phyloP scores from a whole-genome alignment of 176 grass and related monocot species.

The Alopecurus myosuroides region DNA sequence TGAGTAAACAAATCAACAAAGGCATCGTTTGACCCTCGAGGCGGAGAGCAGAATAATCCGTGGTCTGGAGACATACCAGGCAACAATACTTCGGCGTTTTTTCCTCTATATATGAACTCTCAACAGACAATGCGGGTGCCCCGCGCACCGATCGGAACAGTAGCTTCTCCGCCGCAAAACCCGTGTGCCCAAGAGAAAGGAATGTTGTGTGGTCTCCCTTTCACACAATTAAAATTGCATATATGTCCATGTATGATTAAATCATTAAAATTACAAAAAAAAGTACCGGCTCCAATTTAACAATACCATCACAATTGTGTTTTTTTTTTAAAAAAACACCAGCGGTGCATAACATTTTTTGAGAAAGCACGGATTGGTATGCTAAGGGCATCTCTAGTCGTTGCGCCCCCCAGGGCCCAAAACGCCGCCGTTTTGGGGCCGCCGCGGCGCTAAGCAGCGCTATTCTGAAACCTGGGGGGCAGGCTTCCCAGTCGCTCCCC shows the following conservation, averaged over 20 bases:
- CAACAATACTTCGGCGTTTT: conserved; percentile 27
- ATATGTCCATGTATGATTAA: not conserved
- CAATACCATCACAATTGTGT: no score
- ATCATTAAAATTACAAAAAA: no score
- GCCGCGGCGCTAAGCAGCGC: no score
- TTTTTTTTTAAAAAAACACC: no score
- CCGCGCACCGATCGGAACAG: not conserved
- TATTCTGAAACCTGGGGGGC: no score
- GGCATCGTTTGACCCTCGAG: not conserved
- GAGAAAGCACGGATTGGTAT: no score
- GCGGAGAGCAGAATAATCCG: conserved; percentile 35
- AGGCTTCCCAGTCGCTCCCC: no score
- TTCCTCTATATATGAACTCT: conserved; percentile 11
- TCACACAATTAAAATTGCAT: not conserved
- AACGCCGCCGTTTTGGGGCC: no score
- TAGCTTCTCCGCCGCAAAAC: not conserved
- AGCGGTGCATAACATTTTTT: no score
- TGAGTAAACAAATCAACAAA: conserved; percentile 19
- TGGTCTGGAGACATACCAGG: conserved; percentile 30
- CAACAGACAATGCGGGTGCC: conserved; percentile 10
- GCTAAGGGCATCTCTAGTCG: no score
- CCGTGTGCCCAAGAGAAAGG: not conserved
- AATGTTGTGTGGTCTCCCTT: not conserved
- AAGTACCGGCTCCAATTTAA: no score
- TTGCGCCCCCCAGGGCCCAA: no score